A percentile compares a stretch with the other conserved stretches of the same genome.
phyloP scores from a whole-genome alignment of 805 yeast species.

The Candida pseudoglaebosa region DNA sequence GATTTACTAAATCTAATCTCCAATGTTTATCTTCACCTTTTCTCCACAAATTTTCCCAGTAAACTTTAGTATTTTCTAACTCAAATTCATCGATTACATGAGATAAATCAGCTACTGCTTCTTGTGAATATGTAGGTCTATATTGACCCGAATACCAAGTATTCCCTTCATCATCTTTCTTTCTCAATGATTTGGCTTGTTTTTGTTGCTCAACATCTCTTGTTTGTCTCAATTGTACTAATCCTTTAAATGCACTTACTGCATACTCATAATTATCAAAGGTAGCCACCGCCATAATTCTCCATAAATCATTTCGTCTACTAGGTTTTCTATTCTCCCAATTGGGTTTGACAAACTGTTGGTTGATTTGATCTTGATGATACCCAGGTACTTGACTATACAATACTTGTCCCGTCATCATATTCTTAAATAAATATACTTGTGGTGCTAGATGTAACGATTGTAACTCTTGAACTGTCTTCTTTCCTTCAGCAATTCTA shows the following conservation, averaged over 20 bases:
- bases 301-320: slow-evolving; percentile 83
- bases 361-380: slow-evolving; percentile 57
- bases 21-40: slow-evolving; percentile 77
- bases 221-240: slow-evolving; percentile 68
- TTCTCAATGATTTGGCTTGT: slow-evolving; percentile 65
- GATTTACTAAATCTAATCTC: slow-evolving; percentile 56
- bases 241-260: slow-evolving; percentile 66
- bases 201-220: slow-evolving; percentile 61
- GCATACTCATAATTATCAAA: slow-evolving; percentile 60
- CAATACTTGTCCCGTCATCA: slow-evolving; percentile 84
- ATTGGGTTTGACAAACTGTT: slow-evolving; percentile 76
- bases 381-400: slow-evolving; percentile 79
- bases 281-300: slow-evolving; percentile 81
- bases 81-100: slow-evolving; percentile 64
- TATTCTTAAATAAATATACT: slow-evolving; percentile 75
- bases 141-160: slow-evolving; percentile 85
- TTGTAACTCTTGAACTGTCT: slow-evolving; percentile 28
- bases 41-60: slow-evolving; percentile 88
- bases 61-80: slow-evolving; percentile 46
- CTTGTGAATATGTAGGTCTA: slow-evolving; percentile 88
- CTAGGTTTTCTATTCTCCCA: slow-evolving; percentile 85
- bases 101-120: slow-evolving; percentile 81
- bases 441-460: slow-evolving; percentile 73
- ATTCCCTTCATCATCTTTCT: slow-evolving; percentile 70
- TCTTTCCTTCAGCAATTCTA: slow-evolving; percentile 37